Percentiles rank a stretch among this genome's conserved stretches.
phyloP scores from a whole-genome alignment of 2,329 filamentous ascomycete species.

The Zopfia rhizophila region DNA sequence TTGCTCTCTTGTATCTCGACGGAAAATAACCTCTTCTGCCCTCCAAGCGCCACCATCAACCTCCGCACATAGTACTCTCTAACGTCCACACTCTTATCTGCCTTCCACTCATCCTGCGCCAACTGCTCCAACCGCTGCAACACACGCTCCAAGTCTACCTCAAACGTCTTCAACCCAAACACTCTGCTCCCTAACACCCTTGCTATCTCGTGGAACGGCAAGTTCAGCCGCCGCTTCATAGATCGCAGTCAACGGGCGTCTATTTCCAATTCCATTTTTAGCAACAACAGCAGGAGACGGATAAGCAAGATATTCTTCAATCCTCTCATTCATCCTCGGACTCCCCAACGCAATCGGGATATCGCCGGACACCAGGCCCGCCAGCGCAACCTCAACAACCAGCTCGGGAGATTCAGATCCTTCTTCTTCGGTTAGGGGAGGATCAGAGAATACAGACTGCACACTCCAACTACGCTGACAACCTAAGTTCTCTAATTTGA shows the following conservation, averaged over 20 bases:
- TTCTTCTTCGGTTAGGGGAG: conserved; percentile 30
- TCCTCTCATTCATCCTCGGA: conserved; percentile 36
- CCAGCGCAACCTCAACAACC: too few relatives aligned
- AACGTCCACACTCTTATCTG: conserved; percentile 28
- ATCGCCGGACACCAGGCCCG: too few relatives aligned
- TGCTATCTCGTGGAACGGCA: too few relatives aligned
- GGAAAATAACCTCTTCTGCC: conserved; percentile 11
- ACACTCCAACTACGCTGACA: conserved; percentile 26
- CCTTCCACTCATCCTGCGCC: conserved; percentile 38
- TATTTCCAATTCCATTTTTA: not conserved
- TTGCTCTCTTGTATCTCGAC: conserved; percentile 1
- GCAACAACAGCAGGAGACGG: conserved; percentile 1
- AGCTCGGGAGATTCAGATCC: conserved; percentile 19
- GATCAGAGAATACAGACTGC: conserved; percentile 30
- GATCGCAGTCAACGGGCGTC: too few relatives aligned
- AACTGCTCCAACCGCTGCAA: conserved; percentile 42
- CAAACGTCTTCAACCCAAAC: conserved; percentile 48
- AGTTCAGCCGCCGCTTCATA: too few relatives aligned
- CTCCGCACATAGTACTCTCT: conserved; percentile 38
- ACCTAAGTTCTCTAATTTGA: conserved; percentile 49
- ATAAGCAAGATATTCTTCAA: conserved; percentile 37
- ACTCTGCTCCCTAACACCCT: conserved; percentile 46
- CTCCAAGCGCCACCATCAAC: conserved; percentile 34
- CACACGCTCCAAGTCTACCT: conserved; percentile 34
- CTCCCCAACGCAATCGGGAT: conserved; percentile 42